Conservation (phyloP, 176 grass and related monocot genomes). For the Urochloa ruziziensis region DNA sequence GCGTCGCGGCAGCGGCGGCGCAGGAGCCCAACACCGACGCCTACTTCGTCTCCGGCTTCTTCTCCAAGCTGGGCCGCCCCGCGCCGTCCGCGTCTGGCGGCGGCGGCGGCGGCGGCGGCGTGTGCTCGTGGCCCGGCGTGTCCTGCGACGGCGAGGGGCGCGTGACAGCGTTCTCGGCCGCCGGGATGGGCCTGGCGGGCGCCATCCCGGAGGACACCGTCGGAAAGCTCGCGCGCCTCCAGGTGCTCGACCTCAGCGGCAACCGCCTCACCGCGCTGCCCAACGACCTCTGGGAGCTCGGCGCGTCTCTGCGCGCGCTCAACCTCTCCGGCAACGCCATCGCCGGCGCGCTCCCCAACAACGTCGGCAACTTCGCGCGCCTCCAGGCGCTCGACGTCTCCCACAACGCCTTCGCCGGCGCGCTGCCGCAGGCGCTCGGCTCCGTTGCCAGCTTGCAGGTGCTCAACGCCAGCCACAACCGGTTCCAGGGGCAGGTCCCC, state of each 20-base stretch:
- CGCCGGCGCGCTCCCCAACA: slow-evolving; percentile 54
- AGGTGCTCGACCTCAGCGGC: slow-evolving; percentile 64
- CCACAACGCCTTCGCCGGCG: slow-evolving; percentile 59
- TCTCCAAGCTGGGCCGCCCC: slow-evolving; percentile 44
- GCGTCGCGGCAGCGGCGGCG: slow-evolving; percentile 31
- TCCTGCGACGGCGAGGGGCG: slow-evolving; percentile 51
- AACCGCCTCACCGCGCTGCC: slow-evolving; percentile 69
- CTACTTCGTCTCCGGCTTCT: slow-evolving; percentile 66
- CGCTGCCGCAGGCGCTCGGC: slow-evolving; percentile 52
- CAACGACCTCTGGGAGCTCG: slow-evolving; percentile 70
- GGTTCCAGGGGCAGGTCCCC: slow-evolving; percentile 51
- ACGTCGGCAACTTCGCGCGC: slow-evolving; percentile 67
- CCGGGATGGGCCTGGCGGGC: slow-evolving; percentile 54
- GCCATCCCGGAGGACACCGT: slow-evolving; percentile 73
- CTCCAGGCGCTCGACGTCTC: slow-evolving; percentile 80
- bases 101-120: background rate
- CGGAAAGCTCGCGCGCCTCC: slow-evolving; percentile 67
- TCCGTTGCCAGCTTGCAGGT: slow-evolving; percentile 49
- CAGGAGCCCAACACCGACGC: slow-evolving; percentile 88
- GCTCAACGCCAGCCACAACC: slow-evolving; percentile 62
- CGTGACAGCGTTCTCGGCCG: slow-evolving; percentile 44
- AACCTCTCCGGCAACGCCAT: slow-evolving; percentile 83
- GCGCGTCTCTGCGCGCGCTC: slow-evolving; percentile 58
- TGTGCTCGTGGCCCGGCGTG: slow-evolving; percentile 65
- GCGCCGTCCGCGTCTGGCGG: slow-evolving; percentile 8